A percentile compares a stretch with the other conserved stretches of the same genome.
Evolutionary conservation across 306 rosid genomes (phyloP).

Genomic region (Prunus davidiana): DNA sequence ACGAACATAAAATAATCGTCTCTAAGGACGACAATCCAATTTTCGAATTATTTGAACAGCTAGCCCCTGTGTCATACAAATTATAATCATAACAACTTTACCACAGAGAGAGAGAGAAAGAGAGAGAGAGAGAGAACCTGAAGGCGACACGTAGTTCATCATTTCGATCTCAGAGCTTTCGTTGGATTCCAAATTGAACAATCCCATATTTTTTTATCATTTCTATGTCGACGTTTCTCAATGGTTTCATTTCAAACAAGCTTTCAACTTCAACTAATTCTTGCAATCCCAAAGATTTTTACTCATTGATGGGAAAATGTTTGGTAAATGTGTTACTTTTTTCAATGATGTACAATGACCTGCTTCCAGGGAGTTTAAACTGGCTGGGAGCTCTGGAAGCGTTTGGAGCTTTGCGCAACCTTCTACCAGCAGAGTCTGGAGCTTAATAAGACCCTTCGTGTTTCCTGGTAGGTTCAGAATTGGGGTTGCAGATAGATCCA

Average conservation of each 20-base stretch:
- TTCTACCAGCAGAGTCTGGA: background rate
- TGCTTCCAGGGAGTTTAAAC: background rate
- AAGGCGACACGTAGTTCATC: background rate
- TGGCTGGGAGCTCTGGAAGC: background rate
- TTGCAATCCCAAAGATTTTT: background rate
- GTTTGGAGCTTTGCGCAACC: background rate
- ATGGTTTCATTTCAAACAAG: background rate
- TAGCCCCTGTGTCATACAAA: background rate
- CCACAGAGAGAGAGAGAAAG: background rate
- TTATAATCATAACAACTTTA: background rate
- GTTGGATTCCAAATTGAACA: background rate
- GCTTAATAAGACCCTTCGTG: background rate
- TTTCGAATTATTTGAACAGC: too few species aligned
- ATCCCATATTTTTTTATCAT: background rate
- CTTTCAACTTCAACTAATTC: background rate
- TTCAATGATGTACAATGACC: background rate
- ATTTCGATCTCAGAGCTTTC: background rate
- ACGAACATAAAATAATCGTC: too few species aligned
- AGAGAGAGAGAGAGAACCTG: background rate
- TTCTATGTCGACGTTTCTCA: background rate
- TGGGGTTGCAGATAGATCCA: background rate
- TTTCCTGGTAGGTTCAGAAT: background rate
- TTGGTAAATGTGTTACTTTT: background rate
- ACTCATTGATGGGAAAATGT: background rate
- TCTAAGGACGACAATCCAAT: background rate